Percentiles rank a stretch among this genome's conserved stretches.
Conservation (phyloP, 306 rosid genomes). For the Pachyrhizus erosus region DNA sequence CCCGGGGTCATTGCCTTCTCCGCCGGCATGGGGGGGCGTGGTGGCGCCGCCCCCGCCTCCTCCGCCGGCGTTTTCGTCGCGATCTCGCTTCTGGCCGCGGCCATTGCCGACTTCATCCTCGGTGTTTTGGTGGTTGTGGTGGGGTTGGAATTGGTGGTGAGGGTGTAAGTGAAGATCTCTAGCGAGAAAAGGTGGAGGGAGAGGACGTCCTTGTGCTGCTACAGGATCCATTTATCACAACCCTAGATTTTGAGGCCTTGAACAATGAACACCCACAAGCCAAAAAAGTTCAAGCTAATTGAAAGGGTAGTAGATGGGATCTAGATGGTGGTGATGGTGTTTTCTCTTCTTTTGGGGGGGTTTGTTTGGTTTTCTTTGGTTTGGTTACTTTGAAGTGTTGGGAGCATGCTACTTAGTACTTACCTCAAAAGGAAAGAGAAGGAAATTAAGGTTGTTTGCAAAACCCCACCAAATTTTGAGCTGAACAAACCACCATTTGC, state of each 20-base stretch:
- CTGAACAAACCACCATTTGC: conserved; percentile 43
- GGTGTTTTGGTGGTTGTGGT: conserved; percentile 51
- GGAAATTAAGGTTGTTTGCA: neutral
- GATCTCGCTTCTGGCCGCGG: conserved; percentile 71
- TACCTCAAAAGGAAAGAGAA: conserved; percentile 35
- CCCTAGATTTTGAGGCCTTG: conserved; percentile 30
- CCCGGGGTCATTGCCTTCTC: conserved; percentile 53
- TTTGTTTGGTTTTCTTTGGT: neutral
- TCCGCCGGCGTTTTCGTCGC: conserved; percentile 47
- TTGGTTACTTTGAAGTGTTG: conserved; percentile 33
- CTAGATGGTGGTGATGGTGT: conserved; percentile 18
- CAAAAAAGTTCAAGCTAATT: conserved; percentile 9
- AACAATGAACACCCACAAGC: neutral
- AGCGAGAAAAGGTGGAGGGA: conserved; percentile 82
- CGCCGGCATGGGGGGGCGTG: neutral
- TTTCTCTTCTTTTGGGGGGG: neutral
- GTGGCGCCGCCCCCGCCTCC: neutral
- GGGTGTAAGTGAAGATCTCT: conserved; percentile 84
- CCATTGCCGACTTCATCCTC: conserved; percentile 66
- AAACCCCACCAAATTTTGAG: conserved; percentile 48
- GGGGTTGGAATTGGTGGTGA: conserved; percentile 72
- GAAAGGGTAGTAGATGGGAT: conserved; percentile 22
- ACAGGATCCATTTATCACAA: conserved; percentile 77
- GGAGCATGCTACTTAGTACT: conserved; percentile 39
- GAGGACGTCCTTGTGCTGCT: conserved; percentile 83